Evolutionary conservation across 192 early-diverging fungal species (phyloP).

Genomic region (Rhizoclosmatium sp.): DNA sequence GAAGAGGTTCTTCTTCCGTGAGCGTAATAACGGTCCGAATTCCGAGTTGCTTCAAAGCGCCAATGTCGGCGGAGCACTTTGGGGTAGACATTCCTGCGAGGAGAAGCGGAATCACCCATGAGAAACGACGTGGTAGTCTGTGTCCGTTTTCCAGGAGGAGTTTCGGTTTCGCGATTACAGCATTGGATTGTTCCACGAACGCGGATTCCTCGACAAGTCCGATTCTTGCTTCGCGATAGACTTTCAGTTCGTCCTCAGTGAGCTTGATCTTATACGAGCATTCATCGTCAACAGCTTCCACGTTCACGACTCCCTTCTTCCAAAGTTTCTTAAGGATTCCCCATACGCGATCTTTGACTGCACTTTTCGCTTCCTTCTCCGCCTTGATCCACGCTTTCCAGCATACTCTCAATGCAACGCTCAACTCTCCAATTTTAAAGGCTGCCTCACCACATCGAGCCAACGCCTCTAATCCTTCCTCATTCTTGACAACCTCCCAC

Average conservation of each 20-base stretch:
- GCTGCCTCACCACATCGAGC: constrained; percentile 9
- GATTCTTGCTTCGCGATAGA: constrained; percentile 2
- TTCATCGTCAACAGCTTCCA: constrained; percentile 21
- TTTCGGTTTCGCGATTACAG: constrained; percentile 2
- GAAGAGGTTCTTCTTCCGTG: constrained; percentile 55
- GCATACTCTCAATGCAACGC: neutral
- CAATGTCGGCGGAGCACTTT: constrained; percentile 40
- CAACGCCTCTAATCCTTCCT: neutral
- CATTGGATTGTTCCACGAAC: neutral
- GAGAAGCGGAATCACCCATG: constrained; percentile 50
- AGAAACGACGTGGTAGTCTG: constrained; percentile 50
- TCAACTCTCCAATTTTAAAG: constrained; percentile 13
- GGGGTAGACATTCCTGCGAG: constrained; percentile 57
- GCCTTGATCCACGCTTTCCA: constrained; percentile 6
- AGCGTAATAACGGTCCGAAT: constrained; percentile 48
- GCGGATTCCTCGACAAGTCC: neutral
- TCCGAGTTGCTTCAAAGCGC: constrained; percentile 36
- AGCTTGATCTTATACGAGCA: neutral
- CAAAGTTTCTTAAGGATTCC: constrained; percentile 25
- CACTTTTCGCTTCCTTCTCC: neutral
- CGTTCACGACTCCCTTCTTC: constrained; percentile 4
- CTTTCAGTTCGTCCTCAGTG: neutral
- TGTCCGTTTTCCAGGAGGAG: constrained; percentile 20
- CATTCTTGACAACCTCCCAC: neutral
- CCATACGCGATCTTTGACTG: neutral